These are phyloP conservation scores for Marchantia polymorpha DNA, from an alignment of 225 moss, liverwort and hornwort genomes.

Conservation along the genomic window DNA sequence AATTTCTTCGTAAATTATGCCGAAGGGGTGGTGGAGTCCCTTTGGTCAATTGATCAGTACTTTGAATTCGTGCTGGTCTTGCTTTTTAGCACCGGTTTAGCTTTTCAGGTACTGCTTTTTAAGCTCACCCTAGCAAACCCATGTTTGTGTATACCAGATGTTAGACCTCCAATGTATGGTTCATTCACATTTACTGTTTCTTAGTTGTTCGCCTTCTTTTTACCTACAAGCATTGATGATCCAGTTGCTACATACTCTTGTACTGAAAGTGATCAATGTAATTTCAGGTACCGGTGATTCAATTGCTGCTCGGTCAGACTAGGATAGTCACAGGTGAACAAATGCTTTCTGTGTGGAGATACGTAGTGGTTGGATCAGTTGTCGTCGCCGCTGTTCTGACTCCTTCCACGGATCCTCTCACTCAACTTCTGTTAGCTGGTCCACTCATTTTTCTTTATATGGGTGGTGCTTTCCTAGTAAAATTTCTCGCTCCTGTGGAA, in stretches of 20 bases:
- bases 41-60: slow-evolving; percentile 99
- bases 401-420: slow-evolving; percentile 90
- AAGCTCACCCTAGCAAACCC: too few species aligned
- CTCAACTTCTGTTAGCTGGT: slow-evolving; percentile 84
- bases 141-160: neutral
- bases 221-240: neutral
- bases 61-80: slow-evolving; percentile 98
- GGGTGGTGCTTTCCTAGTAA: slow-evolving; percentile 76
- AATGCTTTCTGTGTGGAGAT: slow-evolving; percentile 96
- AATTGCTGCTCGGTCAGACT: slow-evolving; percentile 89
- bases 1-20: slow-evolving; percentile 92
- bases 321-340: slow-evolving; percentile 75
- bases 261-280: too few species aligned
- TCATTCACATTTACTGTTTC: too few species aligned
- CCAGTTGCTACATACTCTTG: too few species aligned
- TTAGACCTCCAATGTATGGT: neutral
- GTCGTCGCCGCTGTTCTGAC: slow-evolving; percentile 85
- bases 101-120: slow-evolving; percentile 66
- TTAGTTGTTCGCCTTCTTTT: slow-evolving; percentile 1
- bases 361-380: slow-evolving; percentile 91
- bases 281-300: slow-evolving; percentile 91
- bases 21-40: slow-evolving; percentile 93
- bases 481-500: slow-evolving; percentile 41
- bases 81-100: slow-evolving; percentile 92
- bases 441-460: slow-evolving; percentile 88